Conservation (phyloP, 2,329 filamentous ascomycete species). For the Hypoxylon sp. region DNA sequence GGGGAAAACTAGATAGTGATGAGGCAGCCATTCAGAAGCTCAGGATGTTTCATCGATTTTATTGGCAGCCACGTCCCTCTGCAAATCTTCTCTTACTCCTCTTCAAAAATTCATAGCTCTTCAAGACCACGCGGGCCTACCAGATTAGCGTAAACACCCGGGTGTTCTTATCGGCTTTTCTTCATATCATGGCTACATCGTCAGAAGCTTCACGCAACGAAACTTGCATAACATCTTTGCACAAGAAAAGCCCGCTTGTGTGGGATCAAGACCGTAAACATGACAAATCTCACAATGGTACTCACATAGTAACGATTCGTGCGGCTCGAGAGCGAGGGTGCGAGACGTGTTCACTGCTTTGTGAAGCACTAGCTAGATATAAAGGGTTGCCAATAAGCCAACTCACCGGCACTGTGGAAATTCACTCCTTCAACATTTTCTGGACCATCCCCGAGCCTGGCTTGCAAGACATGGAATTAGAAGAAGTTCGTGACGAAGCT, state of each 20-base stretch:
- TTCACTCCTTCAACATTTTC: background rate
- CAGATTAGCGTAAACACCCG: too few relatives aligned
- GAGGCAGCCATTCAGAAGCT: background rate
- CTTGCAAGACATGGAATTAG: background rate
- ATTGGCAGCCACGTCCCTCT: background rate
- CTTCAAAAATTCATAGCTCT: background rate
- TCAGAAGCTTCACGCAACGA: background rate
- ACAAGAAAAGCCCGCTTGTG: background rate
- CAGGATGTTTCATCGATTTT: background rate
- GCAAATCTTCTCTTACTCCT: background rate
- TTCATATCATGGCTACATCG: background rate
- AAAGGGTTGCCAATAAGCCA: background rate
- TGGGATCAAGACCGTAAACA: background rate
- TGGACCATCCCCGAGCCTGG: background rate
- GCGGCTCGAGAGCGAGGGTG: background rate
- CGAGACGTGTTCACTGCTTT: background rate
- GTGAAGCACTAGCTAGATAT: background rate
- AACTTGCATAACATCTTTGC: background rate
- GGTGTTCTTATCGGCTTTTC: too few relatives aligned
- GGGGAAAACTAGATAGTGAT: background rate
- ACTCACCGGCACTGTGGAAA: background rate
- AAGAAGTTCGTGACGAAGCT: background rate
- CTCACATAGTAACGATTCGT: background rate
- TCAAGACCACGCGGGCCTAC: too few relatives aligned
- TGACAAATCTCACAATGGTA: too few relatives aligned